These are phyloP conservation scores for Sherardia arvensis DNA, from an alignment of 257 asterid genomes.

Conservation along the genomic window DNA sequence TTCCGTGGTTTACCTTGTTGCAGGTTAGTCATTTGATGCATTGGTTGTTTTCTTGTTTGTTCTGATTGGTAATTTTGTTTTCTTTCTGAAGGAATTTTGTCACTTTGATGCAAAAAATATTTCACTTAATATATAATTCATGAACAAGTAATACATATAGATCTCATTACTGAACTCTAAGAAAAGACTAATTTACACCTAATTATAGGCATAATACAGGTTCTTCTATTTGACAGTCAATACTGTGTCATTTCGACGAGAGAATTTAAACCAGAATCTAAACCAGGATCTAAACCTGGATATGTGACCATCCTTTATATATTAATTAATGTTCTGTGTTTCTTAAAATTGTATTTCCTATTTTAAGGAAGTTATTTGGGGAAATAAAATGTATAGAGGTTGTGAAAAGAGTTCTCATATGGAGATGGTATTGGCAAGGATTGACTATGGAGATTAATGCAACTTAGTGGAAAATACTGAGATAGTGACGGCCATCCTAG, in stretches of 20 bases:
- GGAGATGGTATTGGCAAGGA: no score
- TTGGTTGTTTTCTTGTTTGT: no score
- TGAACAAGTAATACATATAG: background rate
- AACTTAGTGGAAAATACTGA: background rate
- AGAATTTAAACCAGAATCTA: no score
- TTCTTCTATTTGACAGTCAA: background rate
- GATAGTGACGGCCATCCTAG: background rate
- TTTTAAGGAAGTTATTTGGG: background rate
- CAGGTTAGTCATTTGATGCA: conserved; percentile 34
- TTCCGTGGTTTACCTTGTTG: conserved; percentile 52
- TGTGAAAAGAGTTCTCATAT: background rate
- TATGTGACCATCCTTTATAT: background rate
- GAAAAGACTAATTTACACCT: background rate
- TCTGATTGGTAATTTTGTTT: background rate
- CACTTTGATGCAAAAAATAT: background rate
- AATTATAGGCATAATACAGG: background rate
- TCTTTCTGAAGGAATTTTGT: background rate
- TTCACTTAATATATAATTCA: background rate
- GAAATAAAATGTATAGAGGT: background rate
- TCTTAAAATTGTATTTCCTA: background rate
- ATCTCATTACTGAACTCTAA: background rate
- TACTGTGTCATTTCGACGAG: background rate
- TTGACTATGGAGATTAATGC: background rate
- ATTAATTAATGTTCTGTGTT: background rate
- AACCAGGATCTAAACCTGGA: no score